Evolutionary conservation across 352 stramenopile genomes (phyloP), one percentile per base, ranked within the genome.

Genomic region (Phytophthora tentaculata): DNA sequence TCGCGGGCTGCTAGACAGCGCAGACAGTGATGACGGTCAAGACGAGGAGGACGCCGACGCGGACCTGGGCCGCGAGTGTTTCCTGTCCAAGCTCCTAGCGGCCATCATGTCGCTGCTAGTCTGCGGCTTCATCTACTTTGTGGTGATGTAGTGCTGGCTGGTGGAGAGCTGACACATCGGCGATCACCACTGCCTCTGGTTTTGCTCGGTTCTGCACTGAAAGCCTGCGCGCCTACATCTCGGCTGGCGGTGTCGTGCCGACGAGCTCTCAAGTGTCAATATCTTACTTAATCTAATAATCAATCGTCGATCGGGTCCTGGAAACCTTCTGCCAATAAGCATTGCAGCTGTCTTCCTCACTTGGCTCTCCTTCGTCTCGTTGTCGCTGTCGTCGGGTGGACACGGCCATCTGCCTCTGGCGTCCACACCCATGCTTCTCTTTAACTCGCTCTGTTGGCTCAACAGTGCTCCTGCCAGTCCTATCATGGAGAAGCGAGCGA

Each of bases 71-170:
- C 65, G 69, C 17, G 80, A 86, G 63, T 88, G 77, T 55, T 60
- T 80, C 39, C 60, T 83, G 50, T 89, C 78, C 41, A 84, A 80
- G 54, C 71, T 79, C n/a, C 66, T 86, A 28, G 77, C 77, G 5
- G 32, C 69, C 22, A 57, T 50, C 23, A 57, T 86, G 56, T 81
- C 73, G 43, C 32, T 84, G 29, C 35, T 67, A 14, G 50, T 89
- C 3, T 75, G 70, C 26, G 61, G 56, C 35, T 88, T 88, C 67
- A 81, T 86, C 71, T 84, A 88, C 60, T 74, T 77, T 41, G 74
- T 76, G 10, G 58, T 79, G 24, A 44, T 78, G 17, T 66, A 81
- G 52, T 22, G 19, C 20, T 61, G 44, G 43, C 32, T 54, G 22
- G 32, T 67, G 8, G 22, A 22, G 43, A 37, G 29, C 51, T 67